These are phyloP conservation scores for Neodidymelliopsis sp. DNA, from an alignment of 2,329 filamentous ascomycete genomes.

Conservation along the genomic window DNA sequence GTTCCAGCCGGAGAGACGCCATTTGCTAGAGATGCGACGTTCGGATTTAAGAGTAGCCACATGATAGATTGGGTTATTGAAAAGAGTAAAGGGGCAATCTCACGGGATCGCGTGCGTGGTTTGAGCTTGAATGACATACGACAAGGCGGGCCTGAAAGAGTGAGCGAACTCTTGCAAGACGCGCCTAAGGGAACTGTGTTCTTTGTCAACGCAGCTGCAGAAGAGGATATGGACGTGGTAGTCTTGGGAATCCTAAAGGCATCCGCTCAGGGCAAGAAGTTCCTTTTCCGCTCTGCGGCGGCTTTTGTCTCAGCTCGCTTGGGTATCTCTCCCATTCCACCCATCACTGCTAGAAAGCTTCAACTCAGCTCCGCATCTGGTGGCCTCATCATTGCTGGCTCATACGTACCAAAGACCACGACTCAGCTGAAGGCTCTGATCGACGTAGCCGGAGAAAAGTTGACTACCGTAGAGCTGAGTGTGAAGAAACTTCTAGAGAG, in stretches of 20 bases:
- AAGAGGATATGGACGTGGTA: constrained; percentile 64
- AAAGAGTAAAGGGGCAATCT: constrained; percentile 58
- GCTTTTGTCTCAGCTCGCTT: constrained; percentile 60
- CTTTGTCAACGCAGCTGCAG: constrained; percentile 61
- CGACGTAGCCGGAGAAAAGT: constrained; percentile 48
- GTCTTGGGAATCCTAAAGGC: constrained; percentile 58
- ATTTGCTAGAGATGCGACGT: constrained; percentile 65
- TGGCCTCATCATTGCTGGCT: constrained; percentile 64
- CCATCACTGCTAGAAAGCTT: constrained; percentile 58
- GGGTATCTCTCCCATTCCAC: constrained; percentile 61
- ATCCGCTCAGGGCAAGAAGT: constrained; percentile 51
- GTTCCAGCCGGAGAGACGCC: constrained; percentile 63
- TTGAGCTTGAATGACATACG: constrained; percentile 60
- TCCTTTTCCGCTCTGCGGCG: constrained; percentile 57
- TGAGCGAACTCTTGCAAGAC: constrained; percentile 52
- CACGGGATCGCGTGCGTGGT: constrained; percentile 51
- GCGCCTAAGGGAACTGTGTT: constrained; percentile 54
- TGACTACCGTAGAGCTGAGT: constrained; percentile 58
- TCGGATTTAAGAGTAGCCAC: constrained; percentile 64
- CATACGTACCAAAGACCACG: constrained; percentile 67
- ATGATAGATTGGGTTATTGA: constrained; percentile 62
- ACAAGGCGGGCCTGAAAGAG: constrained; percentile 52
- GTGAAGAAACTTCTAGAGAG: constrained; percentile 58
- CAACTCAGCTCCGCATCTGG: constrained; percentile 51
- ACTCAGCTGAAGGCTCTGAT: constrained; percentile 59